Conservation (phyloP, 441 rosid genomes). For the Pelargonium australe region DNA sequence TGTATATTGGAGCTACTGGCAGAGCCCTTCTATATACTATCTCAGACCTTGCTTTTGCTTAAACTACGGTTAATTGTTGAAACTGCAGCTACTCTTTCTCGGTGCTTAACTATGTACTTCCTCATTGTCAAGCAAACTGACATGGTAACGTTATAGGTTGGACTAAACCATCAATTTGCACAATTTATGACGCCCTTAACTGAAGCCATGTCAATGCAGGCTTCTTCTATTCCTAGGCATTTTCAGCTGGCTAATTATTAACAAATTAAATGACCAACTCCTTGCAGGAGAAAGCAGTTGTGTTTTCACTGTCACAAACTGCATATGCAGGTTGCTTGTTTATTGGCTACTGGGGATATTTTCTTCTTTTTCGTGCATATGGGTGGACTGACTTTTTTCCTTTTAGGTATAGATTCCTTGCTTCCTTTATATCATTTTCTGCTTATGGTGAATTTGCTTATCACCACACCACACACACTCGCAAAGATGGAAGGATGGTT, state of each 20-base stretch:
- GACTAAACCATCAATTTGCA: background rate
- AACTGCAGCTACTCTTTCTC: slow-evolving; percentile 66
- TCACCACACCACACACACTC: background rate
- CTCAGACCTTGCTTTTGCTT: slow-evolving; percentile 73
- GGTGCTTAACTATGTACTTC: slow-evolving; percentile 63
- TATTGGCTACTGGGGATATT: slow-evolving; percentile 86
- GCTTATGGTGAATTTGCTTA: slow-evolving; percentile 12
- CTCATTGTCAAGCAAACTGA: slow-evolving; percentile 50
- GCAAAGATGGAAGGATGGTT: background rate
- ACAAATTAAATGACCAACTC: background rate
- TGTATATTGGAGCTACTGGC: slow-evolving; percentile 86
- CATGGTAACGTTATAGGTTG: slow-evolving; percentile 42
- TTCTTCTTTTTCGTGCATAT: slow-evolving; percentile 41
- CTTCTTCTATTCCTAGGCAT: background rate
- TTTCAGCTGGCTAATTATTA: background rate
- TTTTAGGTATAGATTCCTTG: slow-evolving; percentile 54
- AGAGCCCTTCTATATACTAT: slow-evolving; percentile 81
- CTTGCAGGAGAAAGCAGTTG: slow-evolving; percentile 50
- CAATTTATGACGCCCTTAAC: background rate
- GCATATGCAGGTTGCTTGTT: slow-evolving; percentile 75
- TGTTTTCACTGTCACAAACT: slow-evolving; percentile 69
- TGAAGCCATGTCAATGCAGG: background rate
- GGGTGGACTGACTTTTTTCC: slow-evolving; percentile 56
- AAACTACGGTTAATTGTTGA: slow-evolving; percentile 71
- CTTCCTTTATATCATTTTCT: slow-evolving; percentile 13